phyloP scores from a whole-genome alignment of 1,284 basidiomycete genomes.

The Apiotrichum montevideense region DNA sequence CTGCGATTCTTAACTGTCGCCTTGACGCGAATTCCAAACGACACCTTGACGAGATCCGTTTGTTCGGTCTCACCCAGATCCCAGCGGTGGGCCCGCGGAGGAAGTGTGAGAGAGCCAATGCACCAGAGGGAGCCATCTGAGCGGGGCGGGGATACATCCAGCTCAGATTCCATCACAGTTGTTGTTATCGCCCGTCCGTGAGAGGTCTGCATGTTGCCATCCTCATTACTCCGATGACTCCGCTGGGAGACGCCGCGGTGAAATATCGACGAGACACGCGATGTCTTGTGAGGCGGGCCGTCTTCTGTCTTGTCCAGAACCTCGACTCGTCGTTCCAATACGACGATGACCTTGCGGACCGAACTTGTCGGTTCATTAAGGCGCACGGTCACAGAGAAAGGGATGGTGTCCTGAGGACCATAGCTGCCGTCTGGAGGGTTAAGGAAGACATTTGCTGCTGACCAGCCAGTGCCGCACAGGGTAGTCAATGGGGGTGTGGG shows the following conservation, averaged over 20 bases:
- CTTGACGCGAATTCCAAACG: conserved; percentile 28
- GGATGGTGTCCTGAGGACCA: conserved; percentile 31
- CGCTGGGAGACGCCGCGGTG: neutral
- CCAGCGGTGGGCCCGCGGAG: conserved; percentile 30
- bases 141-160: conserved; percentile 14
- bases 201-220: neutral
- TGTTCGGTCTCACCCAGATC: conserved; percentile 32
- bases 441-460: conserved; percentile 20
- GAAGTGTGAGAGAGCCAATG: conserved; percentile 17
- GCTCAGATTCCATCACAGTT: conserved; percentile 17
- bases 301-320: conserved; percentile 1
- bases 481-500: conserved; percentile 25
- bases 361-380: conserved; percentile 20
- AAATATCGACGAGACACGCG: conserved; percentile 3
- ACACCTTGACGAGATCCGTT: conserved; percentile 24
- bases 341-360: conserved; percentile 26
- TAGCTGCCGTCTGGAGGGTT: conserved; percentile 25
- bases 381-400: conserved; percentile 23
- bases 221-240: neutral
- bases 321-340: conserved; percentile 29
- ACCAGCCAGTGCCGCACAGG: conserved; percentile 17
- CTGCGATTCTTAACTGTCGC: conserved; percentile 22
- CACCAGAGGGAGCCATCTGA: conserved; percentile 19
- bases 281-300: conserved; percentile 2
- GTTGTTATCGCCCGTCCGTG: neutral